A percentile compares a stretch with the other conserved stretches of the same genome.
Evolutionary conservation across 495 filamentous ascomycete species (phyloP).

Genomic region (Chlorociboria aeruginascens): DNA sequence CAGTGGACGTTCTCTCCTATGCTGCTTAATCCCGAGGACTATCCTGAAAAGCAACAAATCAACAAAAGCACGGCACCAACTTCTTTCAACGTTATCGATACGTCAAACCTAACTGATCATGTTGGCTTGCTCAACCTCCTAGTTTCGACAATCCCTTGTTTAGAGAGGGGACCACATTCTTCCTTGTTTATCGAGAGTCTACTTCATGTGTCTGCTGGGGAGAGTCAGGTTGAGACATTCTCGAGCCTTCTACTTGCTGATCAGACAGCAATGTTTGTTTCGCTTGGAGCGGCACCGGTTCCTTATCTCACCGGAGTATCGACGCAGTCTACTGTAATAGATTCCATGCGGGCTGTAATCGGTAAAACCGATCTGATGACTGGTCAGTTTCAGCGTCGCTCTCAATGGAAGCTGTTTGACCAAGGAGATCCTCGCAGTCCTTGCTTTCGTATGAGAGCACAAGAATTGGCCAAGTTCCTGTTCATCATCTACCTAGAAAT

Average conservation of each 20-base stretch:
- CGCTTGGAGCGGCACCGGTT: too few species aligned
- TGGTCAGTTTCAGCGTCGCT: background rate
- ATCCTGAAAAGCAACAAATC: constrained; percentile 20
- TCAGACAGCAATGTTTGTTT: constrained; percentile 30
- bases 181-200: constrained; percentile 16
- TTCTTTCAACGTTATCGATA: constrained; percentile 47
- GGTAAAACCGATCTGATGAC: constrained; percentile 14
- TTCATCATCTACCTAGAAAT: constrained; percentile 29
- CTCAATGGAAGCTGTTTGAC: background rate
- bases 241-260: constrained; percentile 28
- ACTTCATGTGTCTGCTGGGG: too few species aligned
- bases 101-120: constrained; percentile 39
- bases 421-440: constrained; percentile 3
- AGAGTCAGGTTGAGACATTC: constrained; percentile 4
- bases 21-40: constrained; percentile 28
- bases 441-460: constrained; percentile 9
- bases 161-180: constrained; percentile 29
- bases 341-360: constrained; percentile 4
- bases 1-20: constrained; percentile 17
- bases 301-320: constrained; percentile 37
- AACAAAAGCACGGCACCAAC: constrained; percentile 25
- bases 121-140: constrained; percentile 37
- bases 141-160: constrained; percentile 32
- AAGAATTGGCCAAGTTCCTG: constrained; percentile 25
- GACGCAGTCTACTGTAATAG: constrained; percentile 29